Base-by-base conservation (phyloP, 805 yeast species). In the Wickerhamomyces ciferrii region DNA sequence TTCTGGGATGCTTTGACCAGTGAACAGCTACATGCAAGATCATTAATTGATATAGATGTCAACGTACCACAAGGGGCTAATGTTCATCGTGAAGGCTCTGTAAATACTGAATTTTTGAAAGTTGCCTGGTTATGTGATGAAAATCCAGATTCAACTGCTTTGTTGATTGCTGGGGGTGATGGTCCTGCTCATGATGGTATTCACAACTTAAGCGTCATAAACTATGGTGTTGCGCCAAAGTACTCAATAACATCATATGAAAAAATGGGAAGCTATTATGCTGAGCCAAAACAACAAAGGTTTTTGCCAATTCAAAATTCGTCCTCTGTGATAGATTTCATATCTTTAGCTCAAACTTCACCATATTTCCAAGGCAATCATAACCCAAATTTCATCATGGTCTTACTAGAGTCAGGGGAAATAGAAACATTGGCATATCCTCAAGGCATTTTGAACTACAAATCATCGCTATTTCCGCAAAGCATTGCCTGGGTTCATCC, bases 1-100 rank as follows among this genome's bases (percentile, higher is more conserved):
- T 94, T 94, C 59, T 94, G 98, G 97, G 99, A 94, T 63, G 85
- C 88, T 1, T 74, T 81, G 29, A 82, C 82, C 34, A 97, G 95
- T 0, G 78, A 79, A 15, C 66, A 81, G 39, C 69, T 94, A 14
- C 82, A 82, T 45, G 94, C 97, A 1, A 75, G 97, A 53, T 76
- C 87, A 1, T 50, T 84, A 5, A 75, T 76, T 49, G 95, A 87
- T 43, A 70, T 80, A 3, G 76, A 79, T 45, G 77, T 89, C 9
- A 83, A 87, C 56, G 59, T 65, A 19, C 82, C 84, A 3, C 71
- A 57, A 49, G 50, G 49, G 18, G 29, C 32, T 44, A 46, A 44
- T n/a, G 49, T 43, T 11, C 53, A 42, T 17, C 49, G 19, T 25
- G 55, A 58, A 37, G 41, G 46, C 39, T 47, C 57, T 39, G 44